These are phyloP conservation scores for Hypoxylon sp. DNA, from an alignment of 2,329 filamentous ascomycete genomes.

Conservation along the genomic window DNA sequence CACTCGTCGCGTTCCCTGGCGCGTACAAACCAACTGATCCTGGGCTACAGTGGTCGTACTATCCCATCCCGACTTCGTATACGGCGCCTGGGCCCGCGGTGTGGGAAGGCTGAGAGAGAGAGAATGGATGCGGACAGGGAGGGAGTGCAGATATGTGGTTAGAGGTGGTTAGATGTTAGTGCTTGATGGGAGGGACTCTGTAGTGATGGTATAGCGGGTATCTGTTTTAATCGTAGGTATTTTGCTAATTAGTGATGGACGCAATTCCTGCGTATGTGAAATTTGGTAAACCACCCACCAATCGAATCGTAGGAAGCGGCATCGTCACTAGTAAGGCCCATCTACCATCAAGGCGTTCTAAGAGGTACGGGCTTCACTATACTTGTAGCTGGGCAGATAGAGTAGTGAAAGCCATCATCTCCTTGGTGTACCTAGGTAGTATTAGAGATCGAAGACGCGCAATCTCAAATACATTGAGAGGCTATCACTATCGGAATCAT, in stretches of 20 bases:
- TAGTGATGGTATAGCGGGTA: too few species aligned
- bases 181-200: neutral
- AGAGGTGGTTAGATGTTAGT: neutral
- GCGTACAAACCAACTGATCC: conserved; percentile 53
- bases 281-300: neutral
- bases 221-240: too few species aligned
- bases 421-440: neutral
- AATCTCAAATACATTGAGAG: neutral
- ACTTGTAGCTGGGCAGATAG: neutral
- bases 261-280: neutral
- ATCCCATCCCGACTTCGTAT: conserved; percentile 50
- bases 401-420: too few species aligned
- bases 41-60: conserved; percentile 50
- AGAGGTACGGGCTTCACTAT: neutral
- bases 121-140: neutral
- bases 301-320: neutral
- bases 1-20: conserved; percentile 53
- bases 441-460: neutral
- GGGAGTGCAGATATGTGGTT: neutral
- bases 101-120: conserved; percentile 29
- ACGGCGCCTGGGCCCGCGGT: conserved; percentile 51
- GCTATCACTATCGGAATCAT: neutral
- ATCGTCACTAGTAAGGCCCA: neutral
- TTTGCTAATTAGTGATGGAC: too few species aligned
- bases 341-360: neutral